These are phyloP conservation scores for Aspergillus floridensis DNA, from an alignment of 2,329 filamentous ascomycete genomes.

Conservation along the genomic window DNA sequence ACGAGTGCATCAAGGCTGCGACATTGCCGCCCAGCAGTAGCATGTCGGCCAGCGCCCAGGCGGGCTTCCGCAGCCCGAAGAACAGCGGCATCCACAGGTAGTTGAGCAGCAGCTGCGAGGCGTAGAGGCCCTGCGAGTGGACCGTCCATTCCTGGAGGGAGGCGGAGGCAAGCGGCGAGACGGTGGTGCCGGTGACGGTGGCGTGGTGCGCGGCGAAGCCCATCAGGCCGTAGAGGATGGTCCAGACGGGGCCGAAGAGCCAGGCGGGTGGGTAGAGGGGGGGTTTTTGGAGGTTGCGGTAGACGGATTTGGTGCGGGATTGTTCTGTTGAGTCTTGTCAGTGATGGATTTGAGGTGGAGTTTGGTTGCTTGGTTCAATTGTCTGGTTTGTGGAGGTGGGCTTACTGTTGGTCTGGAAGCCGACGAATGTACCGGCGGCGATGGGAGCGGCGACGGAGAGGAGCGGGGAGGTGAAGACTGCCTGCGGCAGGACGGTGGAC, in stretches of 20 bases:
- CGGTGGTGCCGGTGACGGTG: slow-evolving; percentile 61
- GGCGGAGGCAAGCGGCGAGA: slow-evolving; percentile 44
- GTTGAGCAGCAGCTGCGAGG: slow-evolving; percentile 80
- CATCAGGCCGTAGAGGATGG: slow-evolving; percentile 65
- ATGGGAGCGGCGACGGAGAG: slow-evolving; percentile 31
- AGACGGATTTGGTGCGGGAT: slow-evolving; percentile 34
- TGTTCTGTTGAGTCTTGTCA: slow-evolving; percentile 16
- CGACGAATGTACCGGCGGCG: slow-evolving; percentile 24
- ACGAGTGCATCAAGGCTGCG: slow-evolving; percentile 71
- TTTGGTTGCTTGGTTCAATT: not conserved
- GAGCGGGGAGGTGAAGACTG: slow-evolving; percentile 31
- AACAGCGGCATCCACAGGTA: slow-evolving; percentile 90
- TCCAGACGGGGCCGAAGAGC: slow-evolving; percentile 61
- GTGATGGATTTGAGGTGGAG: not conserved
- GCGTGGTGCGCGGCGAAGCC: slow-evolving; percentile 85
- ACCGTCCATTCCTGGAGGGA: slow-evolving; percentile 59
- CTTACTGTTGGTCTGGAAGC: slow-evolving; percentile 33
- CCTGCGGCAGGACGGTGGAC: slow-evolving; percentile 30
- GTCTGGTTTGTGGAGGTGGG: not conserved
- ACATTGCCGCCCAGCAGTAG: slow-evolving; percentile 69
- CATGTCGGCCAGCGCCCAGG: slow-evolving; percentile 73
- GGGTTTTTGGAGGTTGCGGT: slow-evolving; percentile 43
- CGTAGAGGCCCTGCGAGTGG: slow-evolving; percentile 76
- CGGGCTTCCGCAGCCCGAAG: slow-evolving; percentile 72
- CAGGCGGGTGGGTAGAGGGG: slow-evolving; percentile 56